A percentile compares a stretch with the other conserved stretches of the same genome.
phyloP scores from a whole-genome alignment of 495 filamentous ascomycete species.

The Neurospora sp. region DNA sequence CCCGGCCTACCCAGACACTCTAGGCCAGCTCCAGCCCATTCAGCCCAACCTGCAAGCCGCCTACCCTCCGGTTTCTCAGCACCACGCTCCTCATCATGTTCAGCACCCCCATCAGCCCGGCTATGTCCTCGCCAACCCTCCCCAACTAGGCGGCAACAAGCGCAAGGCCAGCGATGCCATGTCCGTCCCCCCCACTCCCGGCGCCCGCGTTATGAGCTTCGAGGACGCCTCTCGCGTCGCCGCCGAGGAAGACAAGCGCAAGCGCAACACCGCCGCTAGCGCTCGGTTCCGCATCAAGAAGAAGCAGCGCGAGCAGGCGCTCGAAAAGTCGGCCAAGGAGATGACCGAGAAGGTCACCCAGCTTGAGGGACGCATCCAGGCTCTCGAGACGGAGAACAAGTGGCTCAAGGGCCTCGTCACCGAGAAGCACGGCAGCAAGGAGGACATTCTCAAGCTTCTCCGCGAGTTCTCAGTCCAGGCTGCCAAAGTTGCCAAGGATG shows the following conservation, averaged over 20 bases:
- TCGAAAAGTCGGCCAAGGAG: slow-evolving; percentile 85
- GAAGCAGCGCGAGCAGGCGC: slow-evolving; percentile 93
- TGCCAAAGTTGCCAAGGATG: slow-evolving; percentile 1
- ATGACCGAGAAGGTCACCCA: slow-evolving; percentile 71
- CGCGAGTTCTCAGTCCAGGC: slow-evolving; percentile 26
- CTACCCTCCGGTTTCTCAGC: slow-evolving; percentile 26
- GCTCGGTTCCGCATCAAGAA: slow-evolving; percentile 98
- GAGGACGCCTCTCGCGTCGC: slow-evolving; percentile 66
- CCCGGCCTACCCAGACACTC: slow-evolving; percentile 30
- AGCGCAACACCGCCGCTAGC: slow-evolving; percentile 88
- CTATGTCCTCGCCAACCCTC: slow-evolving; percentile 30
- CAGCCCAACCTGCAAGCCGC: slow-evolving; percentile 30
- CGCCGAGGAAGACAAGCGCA: slow-evolving; percentile 94
- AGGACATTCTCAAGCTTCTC: slow-evolving; percentile 35
- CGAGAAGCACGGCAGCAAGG: slow-evolving; percentile 69
- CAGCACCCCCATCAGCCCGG: slow-evolving; percentile 10
- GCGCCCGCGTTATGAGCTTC: slow-evolving; percentile 33
- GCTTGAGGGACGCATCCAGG: slow-evolving; percentile 72
- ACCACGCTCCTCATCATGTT: slow-evolving; percentile 13
- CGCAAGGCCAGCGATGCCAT: slow-evolving; percentile 36
- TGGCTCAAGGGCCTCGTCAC: slow-evolving; percentile 92
- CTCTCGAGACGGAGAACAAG: slow-evolving; percentile 90
- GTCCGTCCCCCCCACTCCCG: slow-evolving; percentile 11
- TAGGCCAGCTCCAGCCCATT: slow-evolving; percentile 38
- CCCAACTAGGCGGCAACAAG: slow-evolving; percentile 37